Percentiles rank a stretch among this genome's conserved stretches.
Evolutionary conservation across 257 asterid genomes (phyloP).

Genomic region (Marsdenia floribunda): DNA sequence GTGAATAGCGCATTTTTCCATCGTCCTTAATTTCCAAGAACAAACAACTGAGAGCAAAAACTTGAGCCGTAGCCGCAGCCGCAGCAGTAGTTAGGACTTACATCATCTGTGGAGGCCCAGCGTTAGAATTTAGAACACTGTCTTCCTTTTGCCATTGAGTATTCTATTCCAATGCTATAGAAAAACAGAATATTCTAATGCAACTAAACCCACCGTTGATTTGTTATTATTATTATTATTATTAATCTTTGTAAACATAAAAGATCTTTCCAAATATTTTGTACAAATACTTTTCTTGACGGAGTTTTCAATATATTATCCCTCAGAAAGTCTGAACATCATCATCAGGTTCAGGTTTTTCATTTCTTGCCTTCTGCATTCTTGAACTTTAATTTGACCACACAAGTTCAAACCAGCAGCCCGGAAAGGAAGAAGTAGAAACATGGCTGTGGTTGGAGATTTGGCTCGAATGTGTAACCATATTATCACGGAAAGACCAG

Average conservation of each 20-base stretch:
- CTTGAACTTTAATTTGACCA: slow-evolving; percentile 16
- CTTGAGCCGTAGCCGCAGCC: slow-evolving; percentile 19
- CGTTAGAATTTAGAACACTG: background rate
- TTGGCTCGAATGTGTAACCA: slow-evolving; percentile 32
- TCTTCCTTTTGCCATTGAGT: background rate
- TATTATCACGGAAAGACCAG: slow-evolving; percentile 25
- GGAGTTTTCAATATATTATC: slow-evolving; percentile 35
- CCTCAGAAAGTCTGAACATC: background rate
- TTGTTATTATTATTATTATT: background rate
- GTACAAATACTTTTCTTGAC: slow-evolving; percentile 27
- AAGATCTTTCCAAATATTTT: background rate
- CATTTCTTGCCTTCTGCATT: background rate
- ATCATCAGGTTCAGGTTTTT: background rate
- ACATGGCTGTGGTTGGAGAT: slow-evolving; percentile 57
- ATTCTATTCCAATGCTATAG: background rate
- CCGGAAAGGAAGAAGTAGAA: background rate
- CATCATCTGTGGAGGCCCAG: background rate
- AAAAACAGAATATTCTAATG: slow-evolving; percentile 2
- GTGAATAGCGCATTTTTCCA: slow-evolving; percentile 10
- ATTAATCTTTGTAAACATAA: slow-evolving; percentile 27
- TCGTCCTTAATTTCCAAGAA: slow-evolving; percentile 40
- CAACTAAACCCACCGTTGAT: background rate
- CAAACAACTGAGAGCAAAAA: background rate
- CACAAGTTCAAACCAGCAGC: background rate
- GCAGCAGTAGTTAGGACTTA: background rate